Conservation (phyloP, 306 rosid genomes). For the Mucuna pruriens region DNA sequence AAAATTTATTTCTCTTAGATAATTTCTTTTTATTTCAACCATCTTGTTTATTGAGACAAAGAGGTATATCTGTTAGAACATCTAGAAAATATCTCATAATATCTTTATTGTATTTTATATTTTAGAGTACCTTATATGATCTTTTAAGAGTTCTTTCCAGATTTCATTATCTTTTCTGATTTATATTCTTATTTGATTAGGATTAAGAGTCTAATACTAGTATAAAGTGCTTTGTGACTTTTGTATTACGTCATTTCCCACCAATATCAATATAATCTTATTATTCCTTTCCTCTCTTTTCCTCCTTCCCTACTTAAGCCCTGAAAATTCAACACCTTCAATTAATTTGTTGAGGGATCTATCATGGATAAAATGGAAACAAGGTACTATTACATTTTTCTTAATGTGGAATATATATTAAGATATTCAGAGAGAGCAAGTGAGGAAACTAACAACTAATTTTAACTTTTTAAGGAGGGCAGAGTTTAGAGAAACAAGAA, state of each 20-base stretch:
- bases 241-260: background rate
- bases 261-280: background rate
- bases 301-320: background rate
- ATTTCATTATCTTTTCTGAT: background rate
- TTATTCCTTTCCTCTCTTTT: background rate
- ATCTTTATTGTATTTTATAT: background rate
- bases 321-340: background rate
- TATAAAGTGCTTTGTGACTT: conserved; percentile 3
- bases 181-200: background rate
- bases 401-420: background rate
- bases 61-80: background rate
- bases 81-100: background rate
- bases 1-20: conserved; percentile 9
- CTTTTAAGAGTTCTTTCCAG: background rate
- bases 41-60: background rate
- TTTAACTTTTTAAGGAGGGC: background rate
- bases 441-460: background rate
- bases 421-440: background rate
- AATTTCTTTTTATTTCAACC: background rate
- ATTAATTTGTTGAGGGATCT: background rate
- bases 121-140: background rate
- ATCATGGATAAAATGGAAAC: background rate
- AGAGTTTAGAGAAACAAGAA: background rate
- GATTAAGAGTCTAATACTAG: background rate
- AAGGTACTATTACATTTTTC: background rate